These are phyloP conservation scores for Yamagishiella unicocca DNA, from an alignment of 139 green algal species.

Conservation along the genomic window DNA sequence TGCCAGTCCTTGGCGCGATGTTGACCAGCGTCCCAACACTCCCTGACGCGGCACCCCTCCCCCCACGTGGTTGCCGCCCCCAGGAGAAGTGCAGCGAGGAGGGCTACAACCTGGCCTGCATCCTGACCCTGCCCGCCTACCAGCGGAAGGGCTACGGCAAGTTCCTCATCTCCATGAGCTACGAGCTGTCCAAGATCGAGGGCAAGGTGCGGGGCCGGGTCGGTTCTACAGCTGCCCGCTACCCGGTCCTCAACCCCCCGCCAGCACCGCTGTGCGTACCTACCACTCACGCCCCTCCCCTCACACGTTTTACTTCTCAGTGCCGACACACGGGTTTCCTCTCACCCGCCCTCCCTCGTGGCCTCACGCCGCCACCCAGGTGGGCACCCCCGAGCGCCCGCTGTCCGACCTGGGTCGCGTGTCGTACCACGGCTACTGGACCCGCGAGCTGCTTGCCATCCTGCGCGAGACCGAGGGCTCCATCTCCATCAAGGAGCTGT, in stretches of 20 bases:
- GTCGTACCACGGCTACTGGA: slow-evolving; percentile 98
- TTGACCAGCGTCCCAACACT: no score
- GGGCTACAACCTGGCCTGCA: slow-evolving; percentile 99
- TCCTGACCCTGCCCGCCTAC: slow-evolving; percentile 97
- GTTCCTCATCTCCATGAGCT: slow-evolving; percentile 98
- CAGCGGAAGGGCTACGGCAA: slow-evolving; percentile 99
- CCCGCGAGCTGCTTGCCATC: slow-evolving; percentile 91
- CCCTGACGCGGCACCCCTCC: no score
- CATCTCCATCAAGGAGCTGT: slow-evolving; percentile 96
- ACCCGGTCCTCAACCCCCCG: background rate
- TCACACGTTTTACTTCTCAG: background rate
- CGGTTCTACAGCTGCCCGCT: no score
- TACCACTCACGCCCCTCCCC: background rate
- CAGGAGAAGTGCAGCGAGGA: slow-evolving; percentile 92
- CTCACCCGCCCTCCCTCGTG: background rate
- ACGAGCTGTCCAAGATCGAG: slow-evolving; percentile 98
- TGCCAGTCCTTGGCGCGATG: no score
- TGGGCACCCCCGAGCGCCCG: slow-evolving; percentile 97
- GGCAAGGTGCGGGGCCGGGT: slow-evolving; percentile 90
- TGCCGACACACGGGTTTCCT: no score
- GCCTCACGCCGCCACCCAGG: slow-evolving; percentile 67
- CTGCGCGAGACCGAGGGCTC: slow-evolving; percentile 75
- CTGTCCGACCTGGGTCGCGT: slow-evolving; percentile 96
- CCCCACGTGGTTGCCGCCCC: background rate
- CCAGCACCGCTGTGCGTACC: background rate